Conservation (phyloP, 768 basidiomycete genomes). For the Collybiopsis confluens region DNA sequence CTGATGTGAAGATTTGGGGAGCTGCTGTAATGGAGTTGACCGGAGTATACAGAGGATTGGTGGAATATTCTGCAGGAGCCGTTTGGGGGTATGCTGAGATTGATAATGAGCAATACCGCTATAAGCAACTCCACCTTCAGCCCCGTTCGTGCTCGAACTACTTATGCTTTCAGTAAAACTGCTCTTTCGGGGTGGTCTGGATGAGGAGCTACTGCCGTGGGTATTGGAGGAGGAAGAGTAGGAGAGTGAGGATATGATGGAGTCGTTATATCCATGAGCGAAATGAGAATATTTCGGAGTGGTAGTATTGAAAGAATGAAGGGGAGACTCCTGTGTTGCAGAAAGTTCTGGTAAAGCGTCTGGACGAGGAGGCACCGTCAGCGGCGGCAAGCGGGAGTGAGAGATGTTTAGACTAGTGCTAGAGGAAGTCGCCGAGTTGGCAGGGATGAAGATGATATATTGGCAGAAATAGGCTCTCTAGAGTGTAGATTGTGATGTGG, state of each 20-base stretch:
- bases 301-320: constrained; percentile 15
- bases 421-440: constrained; percentile 20
- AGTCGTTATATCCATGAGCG: constrained; percentile 10
- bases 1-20: constrained; percentile 16
- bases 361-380: constrained; percentile 33
- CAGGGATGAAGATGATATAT: constrained; percentile 19
- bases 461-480: constrained; percentile 33
- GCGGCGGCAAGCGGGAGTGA: constrained; percentile 31
- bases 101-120: not conserved
- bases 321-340: constrained; percentile 28
- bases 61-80: constrained; percentile 11
- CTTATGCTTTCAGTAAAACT: constrained; percentile 33
- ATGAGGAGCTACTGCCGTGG: constrained; percentile 5
- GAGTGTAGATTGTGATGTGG: constrained; percentile 25
- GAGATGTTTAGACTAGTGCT: constrained; percentile 12
- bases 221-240: constrained; percentile 7
- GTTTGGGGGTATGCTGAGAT: constrained; percentile 4
- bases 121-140: constrained; percentile 14
- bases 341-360: constrained; percentile 27
- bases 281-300: constrained; percentile 8
- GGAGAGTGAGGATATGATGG: constrained; percentile 8
- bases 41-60: constrained; percentile 11
- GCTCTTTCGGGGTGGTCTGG: constrained; percentile 26
- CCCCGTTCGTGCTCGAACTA: constrained; percentile 19
- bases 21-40: constrained; percentile 2